Evolutionary conservation across 1,284 basidiomycete species (phyloP), one percentile per base, ranked within the genome.

Genomic region (Ustilago esculenta): DNA sequence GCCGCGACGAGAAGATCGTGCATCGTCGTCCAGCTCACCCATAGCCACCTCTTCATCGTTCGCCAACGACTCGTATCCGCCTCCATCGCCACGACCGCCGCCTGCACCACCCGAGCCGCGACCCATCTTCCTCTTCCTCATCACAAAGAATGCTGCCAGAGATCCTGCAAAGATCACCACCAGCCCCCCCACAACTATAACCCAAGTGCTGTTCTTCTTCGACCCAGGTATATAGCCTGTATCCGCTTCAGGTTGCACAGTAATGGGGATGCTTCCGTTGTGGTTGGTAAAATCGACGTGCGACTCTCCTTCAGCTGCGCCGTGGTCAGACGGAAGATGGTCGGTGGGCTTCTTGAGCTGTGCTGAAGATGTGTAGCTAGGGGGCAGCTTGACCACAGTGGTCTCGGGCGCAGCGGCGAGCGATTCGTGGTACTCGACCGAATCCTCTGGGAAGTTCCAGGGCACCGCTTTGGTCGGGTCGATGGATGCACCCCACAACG

Each of bases 401-500:
- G 66, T 74, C 44, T 54, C 65, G 11, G 78, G 75, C 15, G 67
- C 75, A n/a, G 84, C 83, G 4, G 83, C 89, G n/a, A 98, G 47
- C 85, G 85, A 69, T 85, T 77, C 61, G 39, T 72, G 70, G 40
- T 60, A 73, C 64, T 81, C 80, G 36, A 72, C 44, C 36, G 66
- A 66, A 49, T 71, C 70, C 20, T 61, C 50, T 12, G 80, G 80
- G 61, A 80, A 81, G 54, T 74, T 74, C 80, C 80, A 81, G 21
- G 71, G 45, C 25, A 51, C 86, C 8, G 90, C 88, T 52, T 88
- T 86, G 7, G 85, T 79, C 0, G 92, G 83, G 81, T 98, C 92
- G 45, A 90, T 86, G 15, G 88, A 85, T n/a, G 90, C 89, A 25
- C 96, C 96, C 92, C 94, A 99, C 21, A 99, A 86, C 63, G 90